phyloP scores from a whole-genome alignment of 164 flowering plant species.

The Umbilicus rupestris region DNA sequence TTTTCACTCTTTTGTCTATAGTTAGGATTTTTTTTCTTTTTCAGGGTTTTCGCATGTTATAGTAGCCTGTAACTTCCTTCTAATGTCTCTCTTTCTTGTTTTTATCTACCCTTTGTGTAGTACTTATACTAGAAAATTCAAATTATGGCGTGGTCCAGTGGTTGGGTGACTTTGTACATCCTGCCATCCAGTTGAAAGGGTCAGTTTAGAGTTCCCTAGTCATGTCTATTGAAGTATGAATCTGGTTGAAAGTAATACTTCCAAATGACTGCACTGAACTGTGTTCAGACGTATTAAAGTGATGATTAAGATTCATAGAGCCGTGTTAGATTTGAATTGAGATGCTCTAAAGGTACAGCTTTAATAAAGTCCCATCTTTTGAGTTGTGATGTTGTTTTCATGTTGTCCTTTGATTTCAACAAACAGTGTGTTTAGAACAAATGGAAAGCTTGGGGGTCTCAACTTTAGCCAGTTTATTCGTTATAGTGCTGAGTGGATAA shows the following conservation, averaged over 20 bases:
- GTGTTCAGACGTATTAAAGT: neutral
- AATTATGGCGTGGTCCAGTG: too few species aligned
- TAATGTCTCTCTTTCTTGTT: too few species aligned
- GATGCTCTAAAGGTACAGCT: neutral
- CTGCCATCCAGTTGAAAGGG: too few species aligned
- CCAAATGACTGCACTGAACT: neutral
- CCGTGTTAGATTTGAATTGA: slow-evolving; percentile 3
- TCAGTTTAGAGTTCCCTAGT: neutral
- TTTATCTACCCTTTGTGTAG: too few species aligned
- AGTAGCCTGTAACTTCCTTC: too few species aligned
- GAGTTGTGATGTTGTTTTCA: neutral
- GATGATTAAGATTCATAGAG: neutral
- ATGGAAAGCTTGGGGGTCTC: neutral
- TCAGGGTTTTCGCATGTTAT: neutral
- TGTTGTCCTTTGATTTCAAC: neutral
- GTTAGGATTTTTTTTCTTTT: neutral
- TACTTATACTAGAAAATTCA: too few species aligned
- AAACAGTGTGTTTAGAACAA: neutral
- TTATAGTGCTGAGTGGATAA: neutral
- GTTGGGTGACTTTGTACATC: too few species aligned
- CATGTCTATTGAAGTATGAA: neutral
- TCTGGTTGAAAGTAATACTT: neutral
- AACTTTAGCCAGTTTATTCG: neutral
- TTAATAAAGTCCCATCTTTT: neutral
- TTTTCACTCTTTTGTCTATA: neutral